Percentiles rank a stretch among this genome's conserved stretches.
These are phyloP conservation scores for Alternaria viburni DNA, from an alignment of 2,329 filamentous ascomycete genomes.

Conservation along the genomic window DNA sequence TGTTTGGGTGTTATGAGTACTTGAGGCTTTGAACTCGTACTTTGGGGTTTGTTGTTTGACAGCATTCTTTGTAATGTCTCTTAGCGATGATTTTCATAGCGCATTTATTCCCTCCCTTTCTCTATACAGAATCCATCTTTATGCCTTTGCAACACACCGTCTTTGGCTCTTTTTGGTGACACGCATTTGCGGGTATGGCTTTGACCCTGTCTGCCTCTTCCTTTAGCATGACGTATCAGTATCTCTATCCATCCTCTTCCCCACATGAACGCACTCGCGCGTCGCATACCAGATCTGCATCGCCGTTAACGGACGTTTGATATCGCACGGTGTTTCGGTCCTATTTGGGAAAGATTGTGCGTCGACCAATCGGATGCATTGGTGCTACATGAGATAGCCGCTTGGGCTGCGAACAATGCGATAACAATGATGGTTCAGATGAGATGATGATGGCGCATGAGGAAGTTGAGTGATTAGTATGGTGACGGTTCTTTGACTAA, in stretches of 20 bases:
- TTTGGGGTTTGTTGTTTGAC: not conserved
- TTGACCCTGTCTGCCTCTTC: not conserved
- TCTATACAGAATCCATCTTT: slow-evolving; percentile 2
- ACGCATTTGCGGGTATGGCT: not conserved
- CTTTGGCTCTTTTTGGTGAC: not conserved
- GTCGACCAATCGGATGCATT: slow-evolving; percentile 4
- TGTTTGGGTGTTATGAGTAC: slow-evolving; percentile 22
- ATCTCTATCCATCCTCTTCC: not conserved
- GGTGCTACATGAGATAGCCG: not conserved
- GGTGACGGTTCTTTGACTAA: not conserved
- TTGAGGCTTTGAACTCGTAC: slow-evolving; percentile 24
- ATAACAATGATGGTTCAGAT: not conserved
- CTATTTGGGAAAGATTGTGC: slow-evolving; percentile 20
- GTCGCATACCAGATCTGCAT: not conserved
- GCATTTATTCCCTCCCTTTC: not conserved
- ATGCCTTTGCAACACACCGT: not conserved
- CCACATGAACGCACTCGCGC: not conserved
- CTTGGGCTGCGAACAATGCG: not conserved
- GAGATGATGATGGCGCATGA: not conserved
- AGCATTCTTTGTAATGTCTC: slow-evolving; percentile 7
- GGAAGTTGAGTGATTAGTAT: not conserved
- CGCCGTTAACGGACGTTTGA: slow-evolving; percentile 9
- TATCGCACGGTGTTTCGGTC: slow-evolving; percentile 2
- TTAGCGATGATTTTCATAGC: slow-evolving; percentile 5
- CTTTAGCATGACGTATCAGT: not conserved